phyloP scores from a whole-genome alignment of 1,139 yeast species.

The Pichia sp. region DNA sequence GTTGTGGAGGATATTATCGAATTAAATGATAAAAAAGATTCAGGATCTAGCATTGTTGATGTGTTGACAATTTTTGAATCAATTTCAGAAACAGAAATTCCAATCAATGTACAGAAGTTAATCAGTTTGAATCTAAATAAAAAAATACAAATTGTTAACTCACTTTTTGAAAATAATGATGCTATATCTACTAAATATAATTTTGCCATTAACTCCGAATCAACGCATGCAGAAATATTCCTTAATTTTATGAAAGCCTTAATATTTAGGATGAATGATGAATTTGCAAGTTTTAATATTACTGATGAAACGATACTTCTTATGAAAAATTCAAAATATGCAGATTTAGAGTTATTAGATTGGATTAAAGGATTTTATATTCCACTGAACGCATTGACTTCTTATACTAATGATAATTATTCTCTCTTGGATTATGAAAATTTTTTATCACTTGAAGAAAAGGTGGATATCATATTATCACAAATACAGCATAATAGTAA shows the following conservation, averaged over 20 bases:
- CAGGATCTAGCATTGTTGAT: background rate
- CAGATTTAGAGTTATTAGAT: conserved; percentile 12
- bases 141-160: conserved; percentile 1
- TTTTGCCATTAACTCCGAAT: conserved; percentile 1
- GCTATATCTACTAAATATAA: conserved; percentile 1
- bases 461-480: conserved; percentile 17
- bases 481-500: conserved; percentile 2
- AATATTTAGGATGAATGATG: conserved; percentile 18
- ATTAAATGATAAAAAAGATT: background rate
- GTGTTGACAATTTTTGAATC: conserved; percentile 3
- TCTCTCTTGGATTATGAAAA: conserved; percentile 21
- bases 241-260: conserved; percentile 20
- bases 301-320: conserved; percentile 1
- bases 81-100: background rate
- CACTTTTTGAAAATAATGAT: background rate
- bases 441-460: conserved; percentile 16
- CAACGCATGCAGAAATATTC: conserved; percentile 8
- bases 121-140: background rate
- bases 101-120: background rate
- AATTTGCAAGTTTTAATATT: conserved; percentile 13
- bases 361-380: conserved; percentile 23
- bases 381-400: conserved; percentile 20
- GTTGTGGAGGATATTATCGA: conserved; percentile 3
- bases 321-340: conserved; percentile 4
- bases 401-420: conserved; percentile 9